phyloP scores from a whole-genome alignment of 352 stramenopile species.

The Pythium inflatum region DNA sequence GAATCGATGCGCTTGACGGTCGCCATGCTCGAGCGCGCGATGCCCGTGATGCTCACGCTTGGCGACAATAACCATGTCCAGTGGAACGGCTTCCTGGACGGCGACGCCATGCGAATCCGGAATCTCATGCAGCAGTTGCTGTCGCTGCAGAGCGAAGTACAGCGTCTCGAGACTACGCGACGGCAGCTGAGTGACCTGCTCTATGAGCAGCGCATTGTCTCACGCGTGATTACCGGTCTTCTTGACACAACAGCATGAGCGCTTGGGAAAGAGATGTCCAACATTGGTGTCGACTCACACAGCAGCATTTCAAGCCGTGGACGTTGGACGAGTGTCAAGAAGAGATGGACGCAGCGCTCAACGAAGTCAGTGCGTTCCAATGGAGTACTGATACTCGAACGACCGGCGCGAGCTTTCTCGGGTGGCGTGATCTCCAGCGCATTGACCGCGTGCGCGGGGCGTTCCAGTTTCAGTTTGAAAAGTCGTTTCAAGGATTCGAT shows the following conservation, averaged over 20 bases:
- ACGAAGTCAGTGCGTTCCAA: slow-evolving; percentile 6
- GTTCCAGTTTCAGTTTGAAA: slow-evolving; percentile 20
- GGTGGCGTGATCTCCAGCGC: slow-evolving; percentile 10
- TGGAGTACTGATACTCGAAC: not conserved
- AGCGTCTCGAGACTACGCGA: not conserved
- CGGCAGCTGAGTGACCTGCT: not conserved
- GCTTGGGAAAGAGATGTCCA: not conserved
- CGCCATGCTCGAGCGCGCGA: not conserved
- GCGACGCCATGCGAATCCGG: not conserved
- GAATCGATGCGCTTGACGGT: too few relatives aligned
- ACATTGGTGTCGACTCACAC: slow-evolving; percentile 1
- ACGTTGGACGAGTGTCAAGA: not conserved
- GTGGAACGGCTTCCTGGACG: slow-evolving; percentile 11
- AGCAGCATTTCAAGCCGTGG: not conserved
- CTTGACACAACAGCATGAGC: not conserved
- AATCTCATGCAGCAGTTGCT: not conserved
- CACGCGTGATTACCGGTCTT: not conserved
- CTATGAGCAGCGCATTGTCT: not conserved
- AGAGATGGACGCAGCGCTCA: slow-evolving; percentile 1
- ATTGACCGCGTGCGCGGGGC: not conserved
- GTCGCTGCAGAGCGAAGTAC: not conserved
- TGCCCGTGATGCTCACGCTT: not conserved
- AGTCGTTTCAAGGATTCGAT: not conserved
- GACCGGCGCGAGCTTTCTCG: slow-evolving; percentile 9
- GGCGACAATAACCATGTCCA: not conserved